phyloP scores from a whole-genome alignment of 2,329 filamentous ascomycete genomes.

The Calonectria hawksworthii region DNA sequence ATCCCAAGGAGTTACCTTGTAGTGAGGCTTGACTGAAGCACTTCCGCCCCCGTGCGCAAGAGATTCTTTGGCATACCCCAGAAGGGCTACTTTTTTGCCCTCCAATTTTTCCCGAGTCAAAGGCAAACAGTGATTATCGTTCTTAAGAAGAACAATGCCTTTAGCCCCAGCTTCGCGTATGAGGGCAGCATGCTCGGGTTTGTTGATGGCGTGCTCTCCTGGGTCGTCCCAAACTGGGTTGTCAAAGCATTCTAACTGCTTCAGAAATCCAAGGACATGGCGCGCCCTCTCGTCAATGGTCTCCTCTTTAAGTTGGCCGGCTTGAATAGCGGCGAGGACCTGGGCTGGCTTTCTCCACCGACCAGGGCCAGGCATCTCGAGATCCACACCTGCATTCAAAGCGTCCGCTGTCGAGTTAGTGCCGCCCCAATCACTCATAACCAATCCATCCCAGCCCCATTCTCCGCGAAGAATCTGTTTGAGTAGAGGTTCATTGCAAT shows the following conservation, averaged over 20 bases:
- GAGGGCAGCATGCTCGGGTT: slow-evolving; percentile 40
- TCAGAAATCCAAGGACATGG: slow-evolving; percentile 6
- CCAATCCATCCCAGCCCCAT: slow-evolving; percentile 53
- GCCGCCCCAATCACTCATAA: slow-evolving; percentile 43
- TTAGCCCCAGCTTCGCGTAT: slow-evolving; percentile 52
- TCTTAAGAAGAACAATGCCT: slow-evolving; percentile 74
- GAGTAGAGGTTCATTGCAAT: slow-evolving; percentile 25
- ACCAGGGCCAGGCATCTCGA: slow-evolving; percentile 51
- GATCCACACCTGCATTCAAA: slow-evolving; percentile 39
- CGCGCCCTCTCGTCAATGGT: slow-evolving; percentile 15
- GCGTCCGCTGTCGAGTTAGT: slow-evolving; percentile 42
- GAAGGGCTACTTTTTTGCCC: slow-evolving; percentile 43
- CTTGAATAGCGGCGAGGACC: slow-evolving; percentile 17
- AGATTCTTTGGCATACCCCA: slow-evolving; percentile 47
- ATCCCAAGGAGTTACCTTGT: slow-evolving; percentile 47
- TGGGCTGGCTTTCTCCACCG: slow-evolving; percentile 23
- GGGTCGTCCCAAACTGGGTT: slow-evolving; percentile 21
- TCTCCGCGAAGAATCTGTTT: slow-evolving; percentile 52
- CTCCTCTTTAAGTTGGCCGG: slow-evolving; percentile 13
- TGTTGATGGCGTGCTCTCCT: slow-evolving; percentile 36
- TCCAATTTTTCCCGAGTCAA: slow-evolving; percentile 55
- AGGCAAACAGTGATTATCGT: slow-evolving; percentile 68
- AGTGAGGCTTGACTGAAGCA: slow-evolving; percentile 48
- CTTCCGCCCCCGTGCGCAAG: slow-evolving; percentile 51
- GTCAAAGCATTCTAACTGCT: slow-evolving; percentile 12